A percentile compares a stretch with the other conserved stretches of the same genome.
These are phyloP conservation scores for Xerocomus spinulosus DNA, from an alignment of 768 basidiomycete genomes.

Conservation along the genomic window DNA sequence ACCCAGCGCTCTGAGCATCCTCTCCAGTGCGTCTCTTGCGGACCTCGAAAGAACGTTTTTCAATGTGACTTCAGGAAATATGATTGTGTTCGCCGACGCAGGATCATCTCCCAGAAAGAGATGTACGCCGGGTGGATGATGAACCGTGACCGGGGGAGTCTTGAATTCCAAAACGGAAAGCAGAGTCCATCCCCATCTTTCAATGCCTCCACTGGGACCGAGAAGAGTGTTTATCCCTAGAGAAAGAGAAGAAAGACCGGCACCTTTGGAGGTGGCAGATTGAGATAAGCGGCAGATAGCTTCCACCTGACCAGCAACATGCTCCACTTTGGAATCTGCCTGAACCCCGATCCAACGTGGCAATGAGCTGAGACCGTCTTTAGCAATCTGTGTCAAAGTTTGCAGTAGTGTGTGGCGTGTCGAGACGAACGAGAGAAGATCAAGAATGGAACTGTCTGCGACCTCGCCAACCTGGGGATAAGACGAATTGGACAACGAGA, in stretches of 20 bases:
- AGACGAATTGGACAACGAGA: slow-evolving; percentile 63
- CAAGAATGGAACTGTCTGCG: slow-evolving; percentile 45
- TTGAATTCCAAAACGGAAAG: slow-evolving; percentile 76
- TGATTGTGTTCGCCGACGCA: slow-evolving; percentile 29
- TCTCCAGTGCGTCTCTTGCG: slow-evolving; percentile 51
- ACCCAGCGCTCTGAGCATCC: slow-evolving; percentile 75
- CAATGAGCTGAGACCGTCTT: slow-evolving; percentile 61
- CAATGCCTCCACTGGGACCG: slow-evolving; percentile 78
- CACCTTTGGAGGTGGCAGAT: slow-evolving; percentile 12
- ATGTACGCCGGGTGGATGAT: slow-evolving; percentile 46
- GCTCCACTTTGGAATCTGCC: slow-evolving; percentile 70
- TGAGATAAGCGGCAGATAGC: slow-evolving; percentile 56
- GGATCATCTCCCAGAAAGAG: slow-evolving; percentile 52
- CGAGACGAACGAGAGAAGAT: slow-evolving; percentile 42
- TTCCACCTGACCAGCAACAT: slow-evolving; percentile 61
- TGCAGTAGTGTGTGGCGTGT: slow-evolving; percentile 47
- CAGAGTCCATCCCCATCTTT: slow-evolving; percentile 89
- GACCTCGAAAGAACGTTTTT: slow-evolving; percentile 49
- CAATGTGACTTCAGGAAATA: slow-evolving; percentile 60
- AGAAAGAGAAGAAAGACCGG: slow-evolving; percentile 42
- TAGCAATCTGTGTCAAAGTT: slow-evolving; percentile 57
- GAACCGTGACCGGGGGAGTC: slow-evolving; percentile 46
- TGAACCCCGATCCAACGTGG: slow-evolving; percentile 68
- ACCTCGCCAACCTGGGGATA: slow-evolving; percentile 48
- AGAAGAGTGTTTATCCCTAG: slow-evolving; percentile 57